phyloP scores from a whole-genome alignment of 2,329 filamentous ascomycete genomes.

The Colletotrichum simmondsii region DNA sequence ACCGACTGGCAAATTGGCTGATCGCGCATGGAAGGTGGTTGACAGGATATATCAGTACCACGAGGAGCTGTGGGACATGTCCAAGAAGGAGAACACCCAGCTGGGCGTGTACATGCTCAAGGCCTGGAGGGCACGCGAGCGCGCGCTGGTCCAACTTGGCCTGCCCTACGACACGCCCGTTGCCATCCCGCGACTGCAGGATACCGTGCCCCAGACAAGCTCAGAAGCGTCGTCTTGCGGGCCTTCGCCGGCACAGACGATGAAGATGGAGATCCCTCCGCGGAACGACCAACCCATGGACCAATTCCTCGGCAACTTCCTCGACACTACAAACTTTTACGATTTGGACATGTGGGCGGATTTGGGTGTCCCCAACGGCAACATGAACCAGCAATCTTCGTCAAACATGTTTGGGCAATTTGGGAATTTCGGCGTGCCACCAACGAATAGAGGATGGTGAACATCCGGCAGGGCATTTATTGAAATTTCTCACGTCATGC shows the following conservation, averaged over 20 bases:
- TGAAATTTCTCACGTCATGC: neutral
- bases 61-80: slow-evolving; percentile 61
- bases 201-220: slow-evolving; percentile 52
- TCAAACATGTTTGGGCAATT: slow-evolving; percentile 32
- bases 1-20: slow-evolving; percentile 58
- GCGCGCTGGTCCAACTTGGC: slow-evolving; percentile 50
- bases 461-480: neutral
- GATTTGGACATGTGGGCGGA: slow-evolving; percentile 59
- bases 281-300: slow-evolving; percentile 47
- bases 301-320: slow-evolving; percentile 54
- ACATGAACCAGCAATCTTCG: slow-evolving; percentile 26
- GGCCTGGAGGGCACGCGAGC: slow-evolving; percentile 64
- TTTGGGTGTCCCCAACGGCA: slow-evolving; percentile 27
- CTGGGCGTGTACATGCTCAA: slow-evolving; percentile 61
- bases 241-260: slow-evolving; percentile 41
- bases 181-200: slow-evolving; percentile 58
- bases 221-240: slow-evolving; percentile 43
- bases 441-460: slow-evolving; percentile 32
- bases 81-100: slow-evolving; percentile 54
- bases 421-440: slow-evolving; percentile 33
- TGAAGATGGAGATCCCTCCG: slow-evolving; percentile 37
- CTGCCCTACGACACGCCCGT: slow-evolving; percentile 52
- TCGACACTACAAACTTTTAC: slow-evolving; percentile 52
- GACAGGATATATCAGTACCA: slow-evolving; percentile 60
- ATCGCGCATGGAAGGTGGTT: slow-evolving; percentile 63